Conservation (phyloP, 108 stramenopile genomes). For the Nitzschia sp. region DNA sequence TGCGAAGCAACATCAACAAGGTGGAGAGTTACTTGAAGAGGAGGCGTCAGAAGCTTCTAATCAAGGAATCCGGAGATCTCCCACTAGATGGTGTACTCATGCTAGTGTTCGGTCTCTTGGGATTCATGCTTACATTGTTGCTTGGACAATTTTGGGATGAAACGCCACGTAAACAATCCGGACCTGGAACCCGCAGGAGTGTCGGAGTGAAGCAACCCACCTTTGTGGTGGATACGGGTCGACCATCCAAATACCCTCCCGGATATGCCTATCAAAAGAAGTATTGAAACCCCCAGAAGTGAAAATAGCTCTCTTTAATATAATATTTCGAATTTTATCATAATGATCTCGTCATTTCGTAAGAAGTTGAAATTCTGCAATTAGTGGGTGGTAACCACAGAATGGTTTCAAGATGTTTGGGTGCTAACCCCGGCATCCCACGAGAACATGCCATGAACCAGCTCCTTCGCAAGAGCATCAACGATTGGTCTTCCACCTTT, state of each 20-base stretch:
- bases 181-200: conserved; percentile 38
- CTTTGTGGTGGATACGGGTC: conserved; percentile 30
- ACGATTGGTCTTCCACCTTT: conserved; percentile 77
- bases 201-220: conserved; percentile 2
- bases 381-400: too few species aligned
- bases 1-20: conserved; percentile 58
- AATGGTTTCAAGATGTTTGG: too few species aligned
- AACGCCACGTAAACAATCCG: conserved; percentile 38
- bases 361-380: too few species aligned
- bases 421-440: conserved; percentile 9
- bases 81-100: conserved; percentile 65
- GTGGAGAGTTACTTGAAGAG: conserved; percentile 65
- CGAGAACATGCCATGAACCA: conserved; percentile 54
- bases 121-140: conserved; percentile 55
- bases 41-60: conserved; percentile 53
- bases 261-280: conserved; percentile 28
- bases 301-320: too few species aligned
- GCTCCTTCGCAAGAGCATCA: conserved; percentile 68
- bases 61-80: conserved; percentile 62
- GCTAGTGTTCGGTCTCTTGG: conserved; percentile 68
- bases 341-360: too few species aligned
- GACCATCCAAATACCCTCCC: conserved; percentile 32
- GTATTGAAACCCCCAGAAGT: conserved; percentile 5
- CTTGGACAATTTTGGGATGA: conserved; percentile 82
- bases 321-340: too few species aligned